Conservation (phyloP, 306 rosid genomes). For the Vigna hirtella region DNA sequence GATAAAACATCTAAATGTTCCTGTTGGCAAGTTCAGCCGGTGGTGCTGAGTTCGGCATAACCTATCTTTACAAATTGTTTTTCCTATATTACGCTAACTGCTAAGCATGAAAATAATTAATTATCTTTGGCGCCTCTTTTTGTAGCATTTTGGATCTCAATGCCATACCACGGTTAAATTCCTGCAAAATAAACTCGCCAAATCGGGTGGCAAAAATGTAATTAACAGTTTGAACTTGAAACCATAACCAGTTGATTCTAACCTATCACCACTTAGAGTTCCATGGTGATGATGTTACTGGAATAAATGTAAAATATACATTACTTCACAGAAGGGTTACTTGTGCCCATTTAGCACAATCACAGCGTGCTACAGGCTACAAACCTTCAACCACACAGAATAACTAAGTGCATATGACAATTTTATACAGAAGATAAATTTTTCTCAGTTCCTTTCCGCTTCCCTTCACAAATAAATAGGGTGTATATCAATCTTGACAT, state of each 20-base stretch:
- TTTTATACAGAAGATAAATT: conserved; percentile 26
- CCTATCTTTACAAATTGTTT: background rate
- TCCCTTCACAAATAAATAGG: conserved; percentile 32
- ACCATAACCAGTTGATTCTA: background rate
- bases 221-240: background rate
- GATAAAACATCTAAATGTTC: background rate
- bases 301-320: background rate
- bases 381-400: background rate
- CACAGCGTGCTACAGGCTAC: background rate
- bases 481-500: conserved; percentile 28
- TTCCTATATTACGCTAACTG: background rate
- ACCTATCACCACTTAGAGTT: background rate
- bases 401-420: background rate
- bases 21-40: background rate
- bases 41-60: background rate
- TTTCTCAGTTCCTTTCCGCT: conserved; percentile 14
- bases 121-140: background rate
- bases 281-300: background rate
- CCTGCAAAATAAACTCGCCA: background rate
- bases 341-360: background rate
- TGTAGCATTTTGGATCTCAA: background rate
- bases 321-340: background rate
- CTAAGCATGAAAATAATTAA: too few species aligned
- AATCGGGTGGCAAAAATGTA: background rate
- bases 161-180: background rate